phyloP scores from a whole-genome alignment of 768 basidiomycete species.

The Rhodocollybia butyracea region DNA sequence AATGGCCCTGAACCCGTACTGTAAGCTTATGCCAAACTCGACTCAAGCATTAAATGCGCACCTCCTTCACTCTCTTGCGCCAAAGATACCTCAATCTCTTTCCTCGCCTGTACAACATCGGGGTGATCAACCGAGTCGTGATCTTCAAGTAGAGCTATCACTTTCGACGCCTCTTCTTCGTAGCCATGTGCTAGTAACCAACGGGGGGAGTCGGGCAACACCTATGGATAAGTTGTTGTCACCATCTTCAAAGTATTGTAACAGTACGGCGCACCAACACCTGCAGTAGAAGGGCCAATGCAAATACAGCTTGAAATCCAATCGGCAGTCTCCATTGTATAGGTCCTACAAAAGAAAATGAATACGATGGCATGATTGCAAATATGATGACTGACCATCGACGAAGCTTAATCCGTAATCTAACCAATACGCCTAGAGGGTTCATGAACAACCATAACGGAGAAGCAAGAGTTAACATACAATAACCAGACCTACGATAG shows the following conservation, averaged over 20 bases:
- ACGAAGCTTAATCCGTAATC: slow-evolving; percentile 39
- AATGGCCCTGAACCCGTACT: slow-evolving; percentile 23
- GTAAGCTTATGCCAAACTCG: neutral
- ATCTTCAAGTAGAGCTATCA: slow-evolving; percentile 33
- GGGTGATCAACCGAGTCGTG: slow-evolving; percentile 27
- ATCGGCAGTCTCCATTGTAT: slow-evolving; percentile 24
- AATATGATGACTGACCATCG: slow-evolving; percentile 16
- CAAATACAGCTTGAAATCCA: slow-evolving; percentile 38
- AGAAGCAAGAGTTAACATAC: slow-evolving; percentile 17
- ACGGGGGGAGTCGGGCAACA: slow-evolving; percentile 36
- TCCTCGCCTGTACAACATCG: slow-evolving; percentile 27
- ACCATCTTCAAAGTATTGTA: no score
- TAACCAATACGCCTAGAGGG: slow-evolving; percentile 35
- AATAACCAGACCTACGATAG: slow-evolving; percentile 37
- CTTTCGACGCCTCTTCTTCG: slow-evolving; percentile 28
- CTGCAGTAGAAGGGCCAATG: slow-evolving; percentile 32
- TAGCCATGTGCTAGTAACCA: slow-evolving; percentile 38
- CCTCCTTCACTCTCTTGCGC: slow-evolving; percentile 36
- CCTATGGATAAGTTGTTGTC: no score
- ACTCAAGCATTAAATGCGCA: slow-evolving; percentile 6
- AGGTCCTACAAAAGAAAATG: slow-evolving; percentile 11
- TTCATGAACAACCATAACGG: neutral
- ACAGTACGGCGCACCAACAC: no score
- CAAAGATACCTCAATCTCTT: slow-evolving; percentile 35
- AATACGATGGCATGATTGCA: slow-evolving; percentile 16